A percentile compares a stretch with the other conserved stretches of the same genome.
phyloP scores from a whole-genome alignment of 768 basidiomycete species.

The Macrolepiota albuminosa region DNA sequence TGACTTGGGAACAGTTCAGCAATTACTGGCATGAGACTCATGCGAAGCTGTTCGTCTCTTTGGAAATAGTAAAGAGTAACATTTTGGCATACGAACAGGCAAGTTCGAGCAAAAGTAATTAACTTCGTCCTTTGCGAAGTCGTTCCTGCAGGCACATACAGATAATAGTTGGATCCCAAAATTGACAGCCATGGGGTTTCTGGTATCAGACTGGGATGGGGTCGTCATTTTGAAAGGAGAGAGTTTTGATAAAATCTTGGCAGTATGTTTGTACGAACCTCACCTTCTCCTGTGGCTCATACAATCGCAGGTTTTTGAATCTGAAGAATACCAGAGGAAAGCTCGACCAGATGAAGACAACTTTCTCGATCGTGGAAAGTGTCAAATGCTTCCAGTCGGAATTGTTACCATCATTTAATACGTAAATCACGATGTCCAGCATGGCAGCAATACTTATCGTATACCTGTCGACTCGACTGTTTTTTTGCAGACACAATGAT shows the following conservation, averaged over 20 bases:
- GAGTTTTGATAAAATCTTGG: constrained; percentile 26
- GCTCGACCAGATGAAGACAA: constrained; percentile 13
- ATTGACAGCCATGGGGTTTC: constrained; percentile 13
- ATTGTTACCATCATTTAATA: constrained; percentile 2
- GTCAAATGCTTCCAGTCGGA: constrained; percentile 9
- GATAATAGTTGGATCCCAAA: constrained; percentile 7
- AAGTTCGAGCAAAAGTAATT: background rate
- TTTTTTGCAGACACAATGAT: background rate
- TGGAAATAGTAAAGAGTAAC: constrained; percentile 28
- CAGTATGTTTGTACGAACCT: constrained; percentile 12
- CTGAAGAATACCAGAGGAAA: constrained; percentile 3
- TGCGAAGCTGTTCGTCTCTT: constrained; percentile 21
- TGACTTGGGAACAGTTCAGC: constrained; percentile 27
- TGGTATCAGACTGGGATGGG: constrained; percentile 22
- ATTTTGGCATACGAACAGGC: constrained; percentile 31
- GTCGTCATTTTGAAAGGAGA: constrained; percentile 27
- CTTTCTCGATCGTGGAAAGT: constrained; percentile 17
- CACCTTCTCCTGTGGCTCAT: background rate
- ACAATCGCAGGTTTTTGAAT: constrained; percentile 11
- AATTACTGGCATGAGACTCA: constrained; percentile 26
- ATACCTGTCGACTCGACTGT: background rate
- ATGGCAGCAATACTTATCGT: too few species aligned
- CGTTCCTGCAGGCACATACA: constrained; percentile 15
- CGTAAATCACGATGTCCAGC: background rate
- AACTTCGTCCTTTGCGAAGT: background rate